Evolutionary conservation across 2,329 filamentous ascomycete species (phyloP).

Genomic region (Beauveria rudraprayagi): DNA sequence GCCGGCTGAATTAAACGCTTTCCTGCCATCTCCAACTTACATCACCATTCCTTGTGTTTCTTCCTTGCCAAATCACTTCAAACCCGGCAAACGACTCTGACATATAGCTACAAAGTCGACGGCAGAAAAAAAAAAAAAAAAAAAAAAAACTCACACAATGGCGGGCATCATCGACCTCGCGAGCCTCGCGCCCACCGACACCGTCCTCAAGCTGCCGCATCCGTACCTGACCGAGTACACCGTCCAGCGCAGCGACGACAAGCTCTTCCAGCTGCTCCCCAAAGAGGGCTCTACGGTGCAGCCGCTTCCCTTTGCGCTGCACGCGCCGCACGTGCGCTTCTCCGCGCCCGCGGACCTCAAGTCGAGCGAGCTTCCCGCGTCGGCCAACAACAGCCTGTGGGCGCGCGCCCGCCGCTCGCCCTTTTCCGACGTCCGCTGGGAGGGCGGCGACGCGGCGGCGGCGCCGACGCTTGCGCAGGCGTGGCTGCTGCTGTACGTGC

Average conservation of each 20-base stretch:
- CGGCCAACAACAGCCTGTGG: constrained; percentile 49
- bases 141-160: constrained; percentile 13
- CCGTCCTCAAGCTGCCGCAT: constrained; percentile 40
- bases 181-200: constrained; percentile 26
- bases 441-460: constrained; percentile 22
- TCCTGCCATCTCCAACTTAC: not conserved
- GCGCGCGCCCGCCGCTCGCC: constrained; percentile 47
- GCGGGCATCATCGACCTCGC: constrained; percentile 20
- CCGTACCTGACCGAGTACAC: constrained; percentile 40
- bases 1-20: not conserved
- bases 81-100: not conserved
- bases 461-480: constrained; percentile 40
- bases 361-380: constrained; percentile 39
- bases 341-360: constrained; percentile 39
- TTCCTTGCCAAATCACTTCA: not conserved
- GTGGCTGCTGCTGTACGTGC: constrained; percentile 45
- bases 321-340: constrained; percentile 33
- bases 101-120: not conserved
- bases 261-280: constrained; percentile 29
- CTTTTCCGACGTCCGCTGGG: constrained; percentile 37
- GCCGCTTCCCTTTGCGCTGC: constrained; percentile 22
- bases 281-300: constrained; percentile 21
- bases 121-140: not conserved
- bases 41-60: not conserved
- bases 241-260: constrained; percentile 23